A percentile compares a stretch with the other conserved stretches of the same genome.
Conservation (phyloP, 768 basidiomycete species). For the Hericium erinaceus region DNA sequence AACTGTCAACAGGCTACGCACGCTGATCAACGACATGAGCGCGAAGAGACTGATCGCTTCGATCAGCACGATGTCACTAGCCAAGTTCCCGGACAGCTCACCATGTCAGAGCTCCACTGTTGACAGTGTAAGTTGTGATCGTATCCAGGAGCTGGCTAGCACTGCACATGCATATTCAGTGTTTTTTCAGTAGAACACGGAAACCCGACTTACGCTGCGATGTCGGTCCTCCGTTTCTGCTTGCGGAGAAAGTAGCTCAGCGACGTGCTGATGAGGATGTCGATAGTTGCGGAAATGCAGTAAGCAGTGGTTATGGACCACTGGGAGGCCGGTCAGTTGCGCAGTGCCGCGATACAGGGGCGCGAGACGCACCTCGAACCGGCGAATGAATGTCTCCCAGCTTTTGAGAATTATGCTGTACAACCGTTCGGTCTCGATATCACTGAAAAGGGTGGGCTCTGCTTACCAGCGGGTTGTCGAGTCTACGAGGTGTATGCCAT, state of each 20-base stretch:
- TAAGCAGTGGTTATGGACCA: not conserved
- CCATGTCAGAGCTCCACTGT: not conserved
- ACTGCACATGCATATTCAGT: not conserved
- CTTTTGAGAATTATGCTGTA: not conserved
- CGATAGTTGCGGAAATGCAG: not conserved
- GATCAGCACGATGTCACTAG: no score
- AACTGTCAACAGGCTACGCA: not conserved
- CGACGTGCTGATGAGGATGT: not conserved
- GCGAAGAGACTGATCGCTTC: not conserved
- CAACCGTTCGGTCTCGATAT: no score
- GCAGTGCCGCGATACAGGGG: not conserved
- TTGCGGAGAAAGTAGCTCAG: not conserved
- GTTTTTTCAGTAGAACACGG: not conserved
- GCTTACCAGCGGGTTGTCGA: not conserved
- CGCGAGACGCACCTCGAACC: not conserved
- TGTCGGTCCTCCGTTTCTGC: not conserved
- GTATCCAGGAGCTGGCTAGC: not conserved
- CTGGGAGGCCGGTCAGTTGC: not conserved
- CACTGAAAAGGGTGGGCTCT: not conserved
- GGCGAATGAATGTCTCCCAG: not conserved
- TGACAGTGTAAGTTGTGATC: not conserved
- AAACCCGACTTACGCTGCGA: not conserved
- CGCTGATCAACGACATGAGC: not conserved
- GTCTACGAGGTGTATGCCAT: not conserved
- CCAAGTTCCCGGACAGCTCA: not conserved